Conservation (phyloP, 768 basidiomycete genomes). For the Termitomyces sp. region DNA sequence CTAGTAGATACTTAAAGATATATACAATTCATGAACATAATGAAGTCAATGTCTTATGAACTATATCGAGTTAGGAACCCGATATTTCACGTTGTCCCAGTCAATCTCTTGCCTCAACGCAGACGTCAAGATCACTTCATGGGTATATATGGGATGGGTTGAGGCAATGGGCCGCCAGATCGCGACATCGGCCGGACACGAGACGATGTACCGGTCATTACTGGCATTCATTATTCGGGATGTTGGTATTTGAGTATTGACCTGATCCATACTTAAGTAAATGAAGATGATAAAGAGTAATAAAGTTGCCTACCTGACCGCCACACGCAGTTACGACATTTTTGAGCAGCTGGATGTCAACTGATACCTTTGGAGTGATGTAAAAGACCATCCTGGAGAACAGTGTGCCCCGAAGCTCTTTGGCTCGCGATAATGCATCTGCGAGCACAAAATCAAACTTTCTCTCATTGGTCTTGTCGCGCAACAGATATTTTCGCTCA, state of each 20-base stretch:
- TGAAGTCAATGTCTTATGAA: not conserved
- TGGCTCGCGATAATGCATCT: constrained; percentile 56
- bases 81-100: constrained; percentile 44
- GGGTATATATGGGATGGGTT: constrained; percentile 51
- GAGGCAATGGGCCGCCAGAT: constrained; percentile 59
- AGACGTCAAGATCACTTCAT: constrained; percentile 60
- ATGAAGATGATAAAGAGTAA: not conserved
- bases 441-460: constrained; percentile 62
- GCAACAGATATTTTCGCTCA: constrained; percentile 51
- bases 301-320: constrained; percentile 47
- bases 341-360: constrained; percentile 58
- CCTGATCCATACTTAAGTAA: constrained; percentile 19
- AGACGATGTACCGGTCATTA: constrained; percentile 55
- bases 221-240: constrained; percentile 46
- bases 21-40: no score
- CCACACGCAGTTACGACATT: constrained; percentile 66
- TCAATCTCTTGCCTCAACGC: constrained; percentile 63
- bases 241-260: constrained; percentile 46
- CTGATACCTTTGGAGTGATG: constrained; percentile 57
- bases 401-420: constrained; percentile 43
- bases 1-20: no score
- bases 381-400: constrained; percentile 70
- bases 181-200: constrained; percentile 53
- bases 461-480: constrained; percentile 56
- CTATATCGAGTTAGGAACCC: constrained; percentile 15